Percentiles rank a stretch among this genome's conserved stretches.
These are phyloP conservation scores for Xylaria sp. DNA, from an alignment of 2,329 filamentous ascomycete genomes.

Conservation along the genomic window DNA sequence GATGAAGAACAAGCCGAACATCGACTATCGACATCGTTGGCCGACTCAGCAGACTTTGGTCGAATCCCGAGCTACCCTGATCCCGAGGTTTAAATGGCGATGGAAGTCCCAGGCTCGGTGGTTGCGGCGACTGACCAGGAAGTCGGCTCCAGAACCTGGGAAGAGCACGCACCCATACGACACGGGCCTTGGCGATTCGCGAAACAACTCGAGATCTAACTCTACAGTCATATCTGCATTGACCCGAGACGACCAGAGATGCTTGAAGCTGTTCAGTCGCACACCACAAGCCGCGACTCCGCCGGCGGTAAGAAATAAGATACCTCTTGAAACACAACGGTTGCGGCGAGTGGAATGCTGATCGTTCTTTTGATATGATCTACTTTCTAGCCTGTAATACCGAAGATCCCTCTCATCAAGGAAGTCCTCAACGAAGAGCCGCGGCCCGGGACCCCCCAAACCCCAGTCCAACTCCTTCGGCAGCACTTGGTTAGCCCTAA, in stretches of 20 bases:
- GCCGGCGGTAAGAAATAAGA: background rate
- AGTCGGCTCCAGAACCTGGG: slow-evolving; percentile 28
- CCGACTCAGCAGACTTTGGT: slow-evolving; percentile 39
- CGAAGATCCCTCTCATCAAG: slow-evolving; percentile 1
- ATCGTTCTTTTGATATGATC: background rate
- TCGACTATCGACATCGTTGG: slow-evolving; percentile 41
- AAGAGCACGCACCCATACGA: slow-evolving; percentile 43
- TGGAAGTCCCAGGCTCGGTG: slow-evolving; percentile 21
- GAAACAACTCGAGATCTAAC: background rate
- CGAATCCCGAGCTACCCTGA: slow-evolving; percentile 25
- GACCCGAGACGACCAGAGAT: background rate
- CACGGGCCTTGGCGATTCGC: slow-evolving; percentile 30
- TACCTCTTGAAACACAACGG: background rate
- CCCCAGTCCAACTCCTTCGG: slow-evolving; percentile 21
- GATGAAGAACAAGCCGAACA: slow-evolving; percentile 5
- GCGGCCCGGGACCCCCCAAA: slow-evolving; percentile 18
- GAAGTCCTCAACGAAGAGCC: slow-evolving; percentile 8
- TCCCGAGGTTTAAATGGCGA: slow-evolving; percentile 29
- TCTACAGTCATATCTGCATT: background rate
- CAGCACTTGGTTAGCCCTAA: background rate
- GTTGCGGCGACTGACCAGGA: slow-evolving; percentile 6
- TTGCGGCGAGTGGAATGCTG: background rate
- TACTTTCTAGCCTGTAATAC: slow-evolving; percentile 1
- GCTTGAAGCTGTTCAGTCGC: slow-evolving; percentile 2
- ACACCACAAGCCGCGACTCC: background rate